phyloP scores from a whole-genome alignment of 2,329 filamentous ascomycete genomes.

The Westerdykella sp. region DNA sequence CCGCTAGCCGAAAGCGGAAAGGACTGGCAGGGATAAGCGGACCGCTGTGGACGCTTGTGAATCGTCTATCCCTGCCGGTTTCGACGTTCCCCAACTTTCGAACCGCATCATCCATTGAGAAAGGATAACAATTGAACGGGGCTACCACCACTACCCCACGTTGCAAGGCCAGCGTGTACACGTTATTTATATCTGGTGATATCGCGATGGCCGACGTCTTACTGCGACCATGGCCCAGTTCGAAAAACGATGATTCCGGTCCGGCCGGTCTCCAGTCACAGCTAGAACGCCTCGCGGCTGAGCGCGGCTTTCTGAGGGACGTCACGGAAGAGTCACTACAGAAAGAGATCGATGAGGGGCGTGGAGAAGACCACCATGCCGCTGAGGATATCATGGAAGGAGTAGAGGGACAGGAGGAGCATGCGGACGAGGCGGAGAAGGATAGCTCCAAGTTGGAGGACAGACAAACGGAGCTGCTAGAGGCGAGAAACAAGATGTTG shows the following conservation, averaged over 20 bases:
- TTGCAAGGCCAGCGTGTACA: too few relatives aligned
- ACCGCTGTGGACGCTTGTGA: too few relatives aligned
- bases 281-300: slow-evolving; percentile 69
- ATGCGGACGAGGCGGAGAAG: slow-evolving; percentile 32
- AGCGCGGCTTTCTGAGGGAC: slow-evolving; percentile 75
- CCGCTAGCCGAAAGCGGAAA: too few relatives aligned
- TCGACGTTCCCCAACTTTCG: too few relatives aligned
- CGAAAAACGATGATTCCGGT: slow-evolving; percentile 48
- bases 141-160: too few relatives aligned
- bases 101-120: too few relatives aligned
- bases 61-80: too few relatives aligned
- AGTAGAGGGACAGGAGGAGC: slow-evolving; percentile 43
- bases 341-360: slow-evolving; percentile 55
- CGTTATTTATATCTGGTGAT: too few relatives aligned
- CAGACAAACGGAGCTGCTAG: slow-evolving; percentile 13
- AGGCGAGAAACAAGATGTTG: slow-evolving; percentile 38
- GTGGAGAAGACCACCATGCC: slow-evolving; percentile 27
- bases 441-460: slow-evolving; percentile 34
- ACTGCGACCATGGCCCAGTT: slow-evolving; percentile 57
- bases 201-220: slow-evolving; percentile 41
- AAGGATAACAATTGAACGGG: too few relatives aligned
- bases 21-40: too few relatives aligned
- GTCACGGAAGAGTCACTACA: slow-evolving; percentile 68
- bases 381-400: slow-evolving; percentile 39
- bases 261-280: slow-evolving; percentile 56